Base-by-base conservation (phyloP, 129 eudicot genomes). In the Chrysanthemum lavandulifolium region DNA sequence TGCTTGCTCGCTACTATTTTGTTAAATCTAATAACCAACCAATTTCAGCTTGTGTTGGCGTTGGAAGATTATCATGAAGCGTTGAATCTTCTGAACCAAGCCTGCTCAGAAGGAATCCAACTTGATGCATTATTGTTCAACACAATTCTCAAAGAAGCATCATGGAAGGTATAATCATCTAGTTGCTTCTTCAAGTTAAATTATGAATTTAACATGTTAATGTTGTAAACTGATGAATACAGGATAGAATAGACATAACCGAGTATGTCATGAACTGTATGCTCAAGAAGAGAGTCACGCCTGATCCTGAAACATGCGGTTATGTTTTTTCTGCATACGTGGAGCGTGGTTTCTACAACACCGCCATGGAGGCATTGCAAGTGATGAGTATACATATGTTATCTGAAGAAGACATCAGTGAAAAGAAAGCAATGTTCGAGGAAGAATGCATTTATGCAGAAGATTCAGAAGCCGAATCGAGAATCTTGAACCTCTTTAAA, bases 321-420 rank as follows among this genome's bases (percentile, higher is more conserved):
- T 69, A 67, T 65, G 96, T 95, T 14, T 84, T 90, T 81, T 67
- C 80, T 18, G 86, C 89, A 52, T 95, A 90, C 43, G 87, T 76
- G 27, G 62, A 80, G 13, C 65, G 60, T n/a, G 84, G 86, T 25
- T 81, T 68, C 69, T 47, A 76, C 73, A 82, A 69, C 78, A 95
- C 97, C 11, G 96, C 99, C 13, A 67, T 90, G 80, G 97, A 95
- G 79, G 97, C 99, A 3, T 64, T 95, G 64, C 96, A 88, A 76
- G 99, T 90, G 62, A 71, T 86, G 78, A 88, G 96, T 56, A 65
- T 95, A 88, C 80, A 89, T 57, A 95, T 90, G 96, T 78, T 95
- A 72, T 84, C 89, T 2, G 73, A 75, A 71, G 73, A 87, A 3
- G 83, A 79, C 6, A 63, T 81, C 6, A 68, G 81, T 48, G 81